Percentiles rank a stretch among this genome's conserved stretches.
Evolutionary conservation across 257 asterid genomes (phyloP).

Genomic region (Gentiana macrophylla): DNA sequence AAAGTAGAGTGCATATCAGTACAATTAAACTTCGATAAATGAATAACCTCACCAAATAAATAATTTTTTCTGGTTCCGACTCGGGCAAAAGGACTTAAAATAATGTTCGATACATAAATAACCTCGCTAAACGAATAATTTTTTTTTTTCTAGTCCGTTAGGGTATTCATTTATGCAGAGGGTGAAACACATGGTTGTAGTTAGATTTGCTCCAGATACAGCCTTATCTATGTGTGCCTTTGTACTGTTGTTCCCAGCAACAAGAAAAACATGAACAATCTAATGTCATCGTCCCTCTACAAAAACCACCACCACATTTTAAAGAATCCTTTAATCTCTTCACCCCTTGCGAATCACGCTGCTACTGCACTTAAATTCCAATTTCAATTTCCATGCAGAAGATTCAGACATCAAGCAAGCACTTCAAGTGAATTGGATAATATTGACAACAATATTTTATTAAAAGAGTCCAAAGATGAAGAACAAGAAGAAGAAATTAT

Average conservation of each 20-base stretch:
- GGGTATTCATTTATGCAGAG: no score
- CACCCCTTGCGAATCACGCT: neutral
- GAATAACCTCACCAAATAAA: no score
- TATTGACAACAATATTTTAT: slow-evolving; percentile 5
- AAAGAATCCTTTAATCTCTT: neutral
- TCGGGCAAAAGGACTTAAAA: no score
- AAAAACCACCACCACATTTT: slow-evolving; percentile 2
- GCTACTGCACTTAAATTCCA: neutral
- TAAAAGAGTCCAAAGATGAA: slow-evolving; percentile 18
- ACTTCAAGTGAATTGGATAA: slow-evolving; percentile 43
- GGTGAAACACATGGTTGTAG: no score
- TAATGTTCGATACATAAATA: no score
- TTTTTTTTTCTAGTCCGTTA: no score
- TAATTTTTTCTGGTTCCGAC: no score
- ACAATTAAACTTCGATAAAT: no score
- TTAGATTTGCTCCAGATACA: neutral
- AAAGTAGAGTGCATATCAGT: no score
- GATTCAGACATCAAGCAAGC: slow-evolving; percentile 30
- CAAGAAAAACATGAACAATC: slow-evolving; percentile 8
- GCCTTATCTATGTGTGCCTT: slow-evolving; percentile 3
- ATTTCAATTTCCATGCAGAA: slow-evolving; percentile 7
- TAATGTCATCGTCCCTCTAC: slow-evolving; percentile 12
- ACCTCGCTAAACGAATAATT: no score
- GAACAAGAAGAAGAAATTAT: neutral
- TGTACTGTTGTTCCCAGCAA: neutral